Conservation (phyloP, 2,329 filamentous ascomycete genomes). For the Purpureocillium lavendulum region DNA sequence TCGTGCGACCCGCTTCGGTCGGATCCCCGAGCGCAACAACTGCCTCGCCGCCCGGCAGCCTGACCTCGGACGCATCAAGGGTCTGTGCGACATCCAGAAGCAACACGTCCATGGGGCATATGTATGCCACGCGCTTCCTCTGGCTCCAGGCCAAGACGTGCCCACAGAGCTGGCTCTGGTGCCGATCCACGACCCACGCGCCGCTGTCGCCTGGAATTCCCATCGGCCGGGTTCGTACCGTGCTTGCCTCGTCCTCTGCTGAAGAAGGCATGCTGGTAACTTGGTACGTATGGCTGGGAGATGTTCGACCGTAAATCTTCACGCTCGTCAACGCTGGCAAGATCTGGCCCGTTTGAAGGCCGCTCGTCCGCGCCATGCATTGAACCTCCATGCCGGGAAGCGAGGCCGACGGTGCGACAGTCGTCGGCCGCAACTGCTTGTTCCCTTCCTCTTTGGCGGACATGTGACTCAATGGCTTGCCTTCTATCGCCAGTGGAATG, state of each 20-base stretch:
- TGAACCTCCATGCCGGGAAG: slow-evolving; percentile 75
- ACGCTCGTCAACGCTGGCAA: slow-evolving; percentile 72
- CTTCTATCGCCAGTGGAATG: slow-evolving; percentile 37
- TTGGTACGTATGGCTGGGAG: slow-evolving; percentile 66
- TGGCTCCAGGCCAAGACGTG: slow-evolving; percentile 86
- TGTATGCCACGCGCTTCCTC: slow-evolving; percentile 75
- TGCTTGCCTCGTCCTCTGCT: slow-evolving; percentile 4
- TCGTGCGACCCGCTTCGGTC: neutral
- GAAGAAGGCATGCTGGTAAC: slow-evolving; percentile 33
- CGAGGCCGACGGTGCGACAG: slow-evolving; percentile 48
- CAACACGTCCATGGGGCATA: slow-evolving; percentile 89
- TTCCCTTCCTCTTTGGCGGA: slow-evolving; percentile 15
- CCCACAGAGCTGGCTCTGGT: slow-evolving; percentile 72
- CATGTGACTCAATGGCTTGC: slow-evolving; percentile 7
- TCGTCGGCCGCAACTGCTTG: slow-evolving; percentile 38
- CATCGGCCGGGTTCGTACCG: slow-evolving; percentile 28
- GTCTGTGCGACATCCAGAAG: slow-evolving; percentile 78
- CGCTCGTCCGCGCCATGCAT: slow-evolving; percentile 81
- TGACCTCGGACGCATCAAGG: slow-evolving; percentile 61
- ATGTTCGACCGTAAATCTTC: slow-evolving; percentile 76
- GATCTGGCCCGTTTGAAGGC: slow-evolving; percentile 71
- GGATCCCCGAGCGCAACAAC: slow-evolving; percentile 22
- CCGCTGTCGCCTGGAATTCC: slow-evolving; percentile 83
- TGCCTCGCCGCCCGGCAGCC: slow-evolving; percentile 54
- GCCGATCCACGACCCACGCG: slow-evolving; percentile 82